These are phyloP conservation scores for Phytophthora constricta DNA, from an alignment of 352 stramenopile genomes.

Conservation along the genomic window DNA sequence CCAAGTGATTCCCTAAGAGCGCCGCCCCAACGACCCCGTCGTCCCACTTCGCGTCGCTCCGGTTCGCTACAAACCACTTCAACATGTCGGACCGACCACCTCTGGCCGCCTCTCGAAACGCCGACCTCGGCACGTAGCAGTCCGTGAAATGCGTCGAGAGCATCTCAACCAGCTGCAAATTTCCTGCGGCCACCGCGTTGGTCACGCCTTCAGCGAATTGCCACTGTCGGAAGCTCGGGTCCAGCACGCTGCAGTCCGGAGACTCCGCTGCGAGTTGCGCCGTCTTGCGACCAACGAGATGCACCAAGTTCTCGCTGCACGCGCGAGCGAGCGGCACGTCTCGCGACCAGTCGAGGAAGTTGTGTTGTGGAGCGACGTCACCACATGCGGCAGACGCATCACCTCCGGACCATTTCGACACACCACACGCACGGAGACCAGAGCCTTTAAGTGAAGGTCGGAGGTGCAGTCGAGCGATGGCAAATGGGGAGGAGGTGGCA, in stretches of 20 bases:
- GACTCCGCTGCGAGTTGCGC: neutral
- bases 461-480: too few relatives aligned
- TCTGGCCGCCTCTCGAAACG: neutral
- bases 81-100: neutral
- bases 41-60: neutral
- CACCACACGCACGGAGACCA: neutral
- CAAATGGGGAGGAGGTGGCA: too few relatives aligned
- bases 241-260: neutral
- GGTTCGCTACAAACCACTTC: neutral
- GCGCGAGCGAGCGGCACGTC: neutral
- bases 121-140: neutral
- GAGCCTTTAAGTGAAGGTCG: too few relatives aligned
- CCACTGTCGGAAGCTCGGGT: neutral
- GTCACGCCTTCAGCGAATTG: neutral
- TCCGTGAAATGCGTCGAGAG: neutral
- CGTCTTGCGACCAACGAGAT: neutral
- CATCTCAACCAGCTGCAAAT: slow-evolving; percentile 1
- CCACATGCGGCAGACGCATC: slow-evolving; percentile 13
- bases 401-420: slow-evolving; percentile 11
- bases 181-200: neutral
- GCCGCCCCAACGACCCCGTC: neutral
- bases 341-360: neutral
- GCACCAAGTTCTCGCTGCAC: neutral
- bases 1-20: neutral
- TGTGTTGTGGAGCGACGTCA: neutral